phyloP scores from a whole-genome alignment of 2,329 filamentous ascomycete genomes.

The Cladosporium velox region DNA sequence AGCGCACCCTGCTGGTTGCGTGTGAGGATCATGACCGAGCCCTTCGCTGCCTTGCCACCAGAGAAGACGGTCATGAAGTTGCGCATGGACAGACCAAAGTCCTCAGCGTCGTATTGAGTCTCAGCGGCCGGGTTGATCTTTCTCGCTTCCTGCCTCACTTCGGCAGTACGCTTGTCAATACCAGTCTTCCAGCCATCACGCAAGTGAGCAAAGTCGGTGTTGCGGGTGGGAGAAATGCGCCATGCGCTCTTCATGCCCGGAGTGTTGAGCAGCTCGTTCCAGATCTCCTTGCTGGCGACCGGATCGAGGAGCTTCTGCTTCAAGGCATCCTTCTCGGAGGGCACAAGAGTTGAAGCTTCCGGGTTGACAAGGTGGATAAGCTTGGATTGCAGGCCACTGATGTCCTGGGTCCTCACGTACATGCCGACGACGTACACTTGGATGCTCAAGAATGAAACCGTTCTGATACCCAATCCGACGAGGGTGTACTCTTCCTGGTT shows the following conservation, averaged over 20 bases:
- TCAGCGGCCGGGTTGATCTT: constrained; percentile 33
- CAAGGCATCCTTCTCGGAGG: constrained; percentile 76
- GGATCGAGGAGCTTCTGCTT: constrained; percentile 70
- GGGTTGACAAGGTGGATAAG: constrained; percentile 76
- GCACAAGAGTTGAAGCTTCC: constrained; percentile 77
- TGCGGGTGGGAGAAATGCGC: constrained; percentile 83
- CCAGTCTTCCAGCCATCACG: constrained; percentile 88
- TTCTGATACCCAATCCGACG: constrained; percentile 82
- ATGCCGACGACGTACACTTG: constrained; percentile 94
- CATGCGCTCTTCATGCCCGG: constrained; percentile 73
- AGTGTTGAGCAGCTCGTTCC: constrained; percentile 69
- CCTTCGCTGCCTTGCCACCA: constrained; percentile 74
- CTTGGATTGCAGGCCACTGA: constrained; percentile 75
- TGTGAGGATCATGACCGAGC: constrained; percentile 72
- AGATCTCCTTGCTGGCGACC: constrained; percentile 68
- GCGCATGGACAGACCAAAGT: constrained; percentile 72
- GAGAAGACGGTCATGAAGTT: constrained; percentile 83
- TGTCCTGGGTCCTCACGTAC: constrained; percentile 82
- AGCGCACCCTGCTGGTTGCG: constrained; percentile 67
- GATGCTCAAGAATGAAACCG: constrained; percentile 84
- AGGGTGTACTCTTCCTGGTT: constrained; percentile 75
- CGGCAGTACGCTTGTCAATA: constrained; percentile 71
- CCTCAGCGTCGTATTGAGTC: constrained; percentile 66
- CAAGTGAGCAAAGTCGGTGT: constrained; percentile 91
- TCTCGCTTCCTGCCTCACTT: constrained; percentile 49